These are phyloP conservation scores for Dictyostelium intermedium DNA, from an alignment of 78 protist genomes.

Conservation along the genomic window DNA sequence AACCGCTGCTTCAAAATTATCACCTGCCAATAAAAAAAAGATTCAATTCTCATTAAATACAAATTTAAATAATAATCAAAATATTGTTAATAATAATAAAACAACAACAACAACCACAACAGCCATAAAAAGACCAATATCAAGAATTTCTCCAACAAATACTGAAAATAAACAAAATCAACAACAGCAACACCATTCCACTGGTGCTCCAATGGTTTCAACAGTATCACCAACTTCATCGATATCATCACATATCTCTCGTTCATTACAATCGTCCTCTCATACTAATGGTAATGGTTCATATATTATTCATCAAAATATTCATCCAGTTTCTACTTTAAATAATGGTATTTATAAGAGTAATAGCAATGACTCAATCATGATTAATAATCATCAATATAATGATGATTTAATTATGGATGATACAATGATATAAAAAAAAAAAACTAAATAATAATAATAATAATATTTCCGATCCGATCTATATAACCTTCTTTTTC, in stretches of 20 bases:
- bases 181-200: neutral
- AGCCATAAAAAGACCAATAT: neutral
- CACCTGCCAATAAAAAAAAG: neutral
- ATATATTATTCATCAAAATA: neutral
- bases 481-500: neutral
- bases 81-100: neutral
- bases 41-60: neutral
- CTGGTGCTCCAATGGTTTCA: neutral
- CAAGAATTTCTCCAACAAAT: slow-evolving; percentile 8
- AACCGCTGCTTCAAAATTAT: neutral
- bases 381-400: neutral
- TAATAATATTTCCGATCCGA: neutral
- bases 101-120: neutral
- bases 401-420: slow-evolving; percentile 22
- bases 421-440: slow-evolving; percentile 3
- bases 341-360: neutral
- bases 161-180: neutral
- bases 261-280: neutral
- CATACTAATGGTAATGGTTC: neutral
- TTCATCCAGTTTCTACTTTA: neutral
- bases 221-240: neutral
- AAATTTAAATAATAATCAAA: neutral
- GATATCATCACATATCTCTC: neutral
- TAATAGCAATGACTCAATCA: slow-evolving; percentile 5
- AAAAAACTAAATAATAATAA: neutral